These are phyloP conservation scores for Diaporthe sp. DNA, from an alignment of 2,329 filamentous ascomycete species.

Conservation along the genomic window DNA sequence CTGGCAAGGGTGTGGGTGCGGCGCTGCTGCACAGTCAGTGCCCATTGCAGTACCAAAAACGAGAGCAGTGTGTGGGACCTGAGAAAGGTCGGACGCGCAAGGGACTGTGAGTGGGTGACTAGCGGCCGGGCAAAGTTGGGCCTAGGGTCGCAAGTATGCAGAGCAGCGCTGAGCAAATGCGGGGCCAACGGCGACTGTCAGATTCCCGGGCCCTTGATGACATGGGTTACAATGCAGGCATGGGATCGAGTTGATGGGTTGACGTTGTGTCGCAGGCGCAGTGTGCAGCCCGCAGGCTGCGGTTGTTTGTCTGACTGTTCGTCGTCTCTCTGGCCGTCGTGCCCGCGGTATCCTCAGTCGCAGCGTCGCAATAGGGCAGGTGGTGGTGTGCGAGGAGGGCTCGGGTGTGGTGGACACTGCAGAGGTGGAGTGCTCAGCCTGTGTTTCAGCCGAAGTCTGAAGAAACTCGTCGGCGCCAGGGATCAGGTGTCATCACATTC, in stretches of 20 bases:
- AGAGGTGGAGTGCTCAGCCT: conserved; percentile 33
- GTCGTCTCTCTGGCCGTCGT: neutral
- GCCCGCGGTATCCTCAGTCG: conserved; percentile 4
- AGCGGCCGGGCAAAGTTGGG: conserved; percentile 12
- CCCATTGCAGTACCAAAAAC: neutral
- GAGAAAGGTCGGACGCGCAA: conserved; percentile 31
- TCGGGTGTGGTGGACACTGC: conserved; percentile 29
- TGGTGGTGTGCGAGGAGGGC: conserved; percentile 29
- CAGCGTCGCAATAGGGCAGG: conserved; percentile 29
- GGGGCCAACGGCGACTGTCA: conserved; percentile 32
- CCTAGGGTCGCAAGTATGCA: conserved; percentile 28
- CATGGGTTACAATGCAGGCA: conserved; percentile 23
- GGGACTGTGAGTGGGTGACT: conserved; percentile 26
- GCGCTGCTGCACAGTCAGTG: conserved; percentile 9
- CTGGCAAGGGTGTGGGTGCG: conserved; percentile 15
- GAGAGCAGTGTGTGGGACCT: neutral
- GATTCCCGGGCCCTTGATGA: neutral
- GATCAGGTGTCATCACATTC: conserved; percentile 33
- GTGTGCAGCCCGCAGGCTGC: conserved; percentile 17
- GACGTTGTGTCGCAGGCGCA: conserved; percentile 32
- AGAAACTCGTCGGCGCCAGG: conserved; percentile 31
- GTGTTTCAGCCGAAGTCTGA: conserved; percentile 35
- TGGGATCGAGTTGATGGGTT: conserved; percentile 27
- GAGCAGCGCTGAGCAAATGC: conserved; percentile 13
- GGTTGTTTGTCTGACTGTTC: neutral